Evolutionary conservation across 1,284 basidiomycete species (phyloP), one percentile per base, ranked within the genome.

Genomic region (Coniophora puteana): DNA sequence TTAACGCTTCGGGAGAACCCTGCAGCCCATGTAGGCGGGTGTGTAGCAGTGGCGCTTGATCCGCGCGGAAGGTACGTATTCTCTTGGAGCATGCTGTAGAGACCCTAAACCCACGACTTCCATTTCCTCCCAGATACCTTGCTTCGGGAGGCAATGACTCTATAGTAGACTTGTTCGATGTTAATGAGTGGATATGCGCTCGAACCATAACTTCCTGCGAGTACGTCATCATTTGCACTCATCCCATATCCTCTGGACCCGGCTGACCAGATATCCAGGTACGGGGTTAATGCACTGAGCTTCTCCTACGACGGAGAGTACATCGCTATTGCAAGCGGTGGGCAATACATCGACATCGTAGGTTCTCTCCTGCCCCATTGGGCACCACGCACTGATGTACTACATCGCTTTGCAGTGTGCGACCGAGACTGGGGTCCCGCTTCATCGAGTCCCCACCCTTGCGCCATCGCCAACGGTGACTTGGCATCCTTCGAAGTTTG

Each of bases 291-390:
- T 43, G 70, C 74, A n/a, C 58, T 89, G n/a, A 85, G 82, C 54
- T 89, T 88, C 67, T 89, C 84, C 5, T 71, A 80, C 47, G 86
- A 89, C 49, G 86, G 86, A 26, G 87, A 89, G 65, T 88, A 82
- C 53, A 58, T 89, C 21, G 86, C 86, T 7, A 80, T 88, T 36
- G 80, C 83, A 4, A 85, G 69, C 45, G 68, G 74, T 5, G 84
- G 83, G n/a, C 63, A 65, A 14, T 87, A 86, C 49, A 80, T 89
- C 43, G 85, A 89, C 47, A 84, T 89, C 36, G 86, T 88, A 49
- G 43, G 73, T 55, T 33, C 11, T 32, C 3, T 34, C 27, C 20
- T 27, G 12, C 36, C 14, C 14, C 24, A 8, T 14, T 18, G 3
- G 30, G 46, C 30, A 8, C 38, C 33, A 8, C 41, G 13, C 23